Conservation (phyloP, 2,329 filamentous ascomycete species). For the Colletotrichum eleusines region DNA sequence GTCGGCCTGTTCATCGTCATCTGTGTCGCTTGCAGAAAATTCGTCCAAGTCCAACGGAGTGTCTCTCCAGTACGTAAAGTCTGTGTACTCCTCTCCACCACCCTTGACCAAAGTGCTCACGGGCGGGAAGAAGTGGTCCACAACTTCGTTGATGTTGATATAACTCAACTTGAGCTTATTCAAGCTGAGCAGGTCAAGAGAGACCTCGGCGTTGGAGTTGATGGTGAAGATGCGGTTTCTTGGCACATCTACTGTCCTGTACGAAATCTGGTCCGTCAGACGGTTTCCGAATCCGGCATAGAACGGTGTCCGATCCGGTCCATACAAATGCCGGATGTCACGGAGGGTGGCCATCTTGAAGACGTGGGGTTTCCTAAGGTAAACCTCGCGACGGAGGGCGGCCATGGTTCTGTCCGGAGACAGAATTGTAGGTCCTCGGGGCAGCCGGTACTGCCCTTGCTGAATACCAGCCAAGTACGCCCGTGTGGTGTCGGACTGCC, state of each 20-base stretch:
- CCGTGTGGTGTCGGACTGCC: slow-evolving; percentile 90
- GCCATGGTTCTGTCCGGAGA: slow-evolving; percentile 96
- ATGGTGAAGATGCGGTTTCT: slow-evolving; percentile 97
- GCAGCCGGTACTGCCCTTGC: slow-evolving; percentile 88
- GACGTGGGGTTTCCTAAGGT: slow-evolving; percentile 94
- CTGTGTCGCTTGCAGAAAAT: slow-evolving; percentile 85
- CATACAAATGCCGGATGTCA: slow-evolving; percentile 92
- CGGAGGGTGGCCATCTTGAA: slow-evolving; percentile 99
- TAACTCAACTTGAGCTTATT: slow-evolving; percentile 98
- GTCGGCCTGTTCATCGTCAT: slow-evolving; percentile 60
- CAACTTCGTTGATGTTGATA: slow-evolving; percentile 95
- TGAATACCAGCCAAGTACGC: slow-evolving; percentile 90
- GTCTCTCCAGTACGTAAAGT: slow-evolving; percentile 97
- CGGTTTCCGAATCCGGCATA: slow-evolving; percentile 98
- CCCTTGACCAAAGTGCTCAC: slow-evolving; percentile 87
- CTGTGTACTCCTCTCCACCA: slow-evolving; percentile 94
- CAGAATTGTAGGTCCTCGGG: slow-evolving; percentile 92
- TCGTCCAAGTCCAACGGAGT: slow-evolving; percentile 86
- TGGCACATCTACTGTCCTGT: slow-evolving; percentile 95
- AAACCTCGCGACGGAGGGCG: slow-evolving; percentile 90
- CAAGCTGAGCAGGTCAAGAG: slow-evolving; percentile 86
- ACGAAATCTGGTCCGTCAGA: slow-evolving; percentile 94
- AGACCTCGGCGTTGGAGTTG: slow-evolving; percentile 97
- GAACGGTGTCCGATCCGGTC: slow-evolving; percentile 82
- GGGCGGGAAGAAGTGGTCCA: slow-evolving; percentile 98